phyloP scores from a whole-genome alignment of 441 rosid species.

The Gossypium gossypioides region DNA sequence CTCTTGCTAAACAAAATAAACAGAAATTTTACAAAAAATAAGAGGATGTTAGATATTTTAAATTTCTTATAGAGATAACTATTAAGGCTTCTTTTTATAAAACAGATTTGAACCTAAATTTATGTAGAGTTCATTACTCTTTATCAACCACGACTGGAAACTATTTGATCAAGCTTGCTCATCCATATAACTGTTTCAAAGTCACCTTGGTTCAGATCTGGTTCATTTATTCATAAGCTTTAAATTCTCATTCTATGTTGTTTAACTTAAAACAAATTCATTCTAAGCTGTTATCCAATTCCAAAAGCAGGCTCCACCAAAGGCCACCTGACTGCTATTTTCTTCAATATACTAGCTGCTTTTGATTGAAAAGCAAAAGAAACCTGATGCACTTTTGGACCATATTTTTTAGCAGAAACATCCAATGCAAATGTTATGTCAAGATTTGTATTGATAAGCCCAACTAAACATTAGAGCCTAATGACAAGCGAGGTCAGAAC shows the following conservation, averaged over 20 bases:
- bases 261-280: constrained; percentile 1
- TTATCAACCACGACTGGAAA: not conserved
- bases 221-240: not conserved
- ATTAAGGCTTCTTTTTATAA: not conserved
- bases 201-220: not conserved
- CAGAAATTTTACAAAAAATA: not conserved
- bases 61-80: not conserved
- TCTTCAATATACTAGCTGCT: not conserved
- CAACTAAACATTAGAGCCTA: not conserved
- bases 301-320: not conserved
- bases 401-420: not conserved
- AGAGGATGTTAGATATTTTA: not conserved
- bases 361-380: not conserved
- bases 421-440: not conserved
- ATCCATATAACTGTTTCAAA: not conserved
- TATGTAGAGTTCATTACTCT: not conserved
- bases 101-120: not conserved
- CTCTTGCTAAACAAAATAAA: not conserved
- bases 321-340: not conserved
- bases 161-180: not conserved
- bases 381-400: not conserved
- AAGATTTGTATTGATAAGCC: not conserved
- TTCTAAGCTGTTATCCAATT: not conserved
- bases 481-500: not conserved
- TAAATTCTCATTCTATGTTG: not conserved